Conservation (phyloP, 139 green algal genomes). For the Chlamydomonas incerta region DNA sequence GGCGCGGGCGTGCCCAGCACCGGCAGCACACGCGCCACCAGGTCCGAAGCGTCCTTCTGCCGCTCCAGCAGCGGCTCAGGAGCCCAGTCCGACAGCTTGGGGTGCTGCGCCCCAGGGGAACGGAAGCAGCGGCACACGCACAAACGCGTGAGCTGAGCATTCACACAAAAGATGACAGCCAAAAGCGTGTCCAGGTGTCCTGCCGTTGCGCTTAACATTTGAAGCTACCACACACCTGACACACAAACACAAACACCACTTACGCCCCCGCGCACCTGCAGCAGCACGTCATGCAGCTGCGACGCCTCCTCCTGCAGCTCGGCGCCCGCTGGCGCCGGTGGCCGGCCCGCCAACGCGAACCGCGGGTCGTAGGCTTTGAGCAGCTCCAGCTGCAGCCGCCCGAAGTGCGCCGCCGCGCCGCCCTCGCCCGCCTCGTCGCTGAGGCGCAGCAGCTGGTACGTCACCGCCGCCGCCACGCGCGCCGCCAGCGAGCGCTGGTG, state of each 20-base stretch:
- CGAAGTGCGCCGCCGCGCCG: conserved; percentile 39
- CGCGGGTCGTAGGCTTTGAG: conserved; percentile 60
- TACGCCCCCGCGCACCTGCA: neutral
- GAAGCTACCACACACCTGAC: too few species aligned
- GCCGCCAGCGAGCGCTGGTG: conserved; percentile 40
- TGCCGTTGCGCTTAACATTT: too few species aligned
- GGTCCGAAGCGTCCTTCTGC: conserved; percentile 40
- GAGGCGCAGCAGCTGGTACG: conserved; percentile 54
- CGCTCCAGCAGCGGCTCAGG: conserved; percentile 22
- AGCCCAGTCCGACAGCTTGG: conserved; percentile 9
- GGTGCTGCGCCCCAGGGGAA: too few species aligned
- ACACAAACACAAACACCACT: too few species aligned
- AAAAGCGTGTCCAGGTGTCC: too few species aligned
- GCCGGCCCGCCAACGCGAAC: conserved; percentile 44
- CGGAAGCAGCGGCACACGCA: too few species aligned
- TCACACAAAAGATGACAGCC: too few species aligned
- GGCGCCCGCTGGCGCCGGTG: neutral
- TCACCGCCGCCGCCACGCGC: conserved; percentile 42
- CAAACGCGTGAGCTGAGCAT: too few species aligned
- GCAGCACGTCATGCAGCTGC: conserved; percentile 53
- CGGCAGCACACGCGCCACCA: conserved; percentile 55
- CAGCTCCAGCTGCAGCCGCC: conserved; percentile 50
- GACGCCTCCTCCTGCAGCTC: conserved; percentile 38
- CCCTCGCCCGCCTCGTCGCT: conserved; percentile 41
- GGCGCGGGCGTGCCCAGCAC: conserved; percentile 28